phyloP scores from a whole-genome alignment of 768 basidiomycete genomes.

The Boletus patriciae region DNA sequence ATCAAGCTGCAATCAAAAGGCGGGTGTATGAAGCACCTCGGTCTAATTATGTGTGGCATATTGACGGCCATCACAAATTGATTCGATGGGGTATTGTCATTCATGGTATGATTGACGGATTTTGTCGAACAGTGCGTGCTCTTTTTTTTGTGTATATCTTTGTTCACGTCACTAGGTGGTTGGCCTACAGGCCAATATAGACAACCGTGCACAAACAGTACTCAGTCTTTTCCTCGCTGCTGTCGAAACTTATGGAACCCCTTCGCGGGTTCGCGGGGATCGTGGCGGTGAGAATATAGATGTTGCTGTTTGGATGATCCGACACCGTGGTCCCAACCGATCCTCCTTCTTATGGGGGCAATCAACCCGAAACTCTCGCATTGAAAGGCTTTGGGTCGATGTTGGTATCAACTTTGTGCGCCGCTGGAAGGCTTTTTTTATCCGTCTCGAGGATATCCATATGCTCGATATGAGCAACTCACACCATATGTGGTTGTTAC shows the following conservation, averaged over 20 bases:
- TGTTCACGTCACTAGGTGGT: conserved; percentile 17
- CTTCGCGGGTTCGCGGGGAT: conserved; percentile 29
- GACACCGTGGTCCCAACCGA: conserved; percentile 20
- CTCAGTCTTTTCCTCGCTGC: conserved; percentile 23
- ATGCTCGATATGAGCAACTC: conserved; percentile 31
- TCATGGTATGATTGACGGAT: conserved; percentile 32
- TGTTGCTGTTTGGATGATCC: conserved; percentile 30
- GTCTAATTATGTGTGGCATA: conserved; percentile 26
- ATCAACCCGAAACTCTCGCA: conserved; percentile 43
- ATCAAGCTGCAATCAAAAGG: not conserved
- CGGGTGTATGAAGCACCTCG: conserved; percentile 6
- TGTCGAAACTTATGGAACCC: conserved; percentile 13
- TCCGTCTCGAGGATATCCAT: conserved; percentile 35
- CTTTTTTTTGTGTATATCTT: not conserved
- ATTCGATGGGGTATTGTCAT: conserved; percentile 27
- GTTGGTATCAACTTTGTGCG: conserved; percentile 40
- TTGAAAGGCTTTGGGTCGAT: conserved; percentile 48
- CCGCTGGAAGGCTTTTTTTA: conserved; percentile 45
- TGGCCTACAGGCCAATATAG: conserved; percentile 17
- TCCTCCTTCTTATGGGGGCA: conserved; percentile 34
- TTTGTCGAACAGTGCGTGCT: conserved; percentile 18
- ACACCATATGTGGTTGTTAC: conserved; percentile 45
- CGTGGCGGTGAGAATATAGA: conserved; percentile 31
- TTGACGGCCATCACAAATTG: conserved; percentile 28
- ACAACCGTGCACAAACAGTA: conserved; percentile 31